phyloP scores from a whole-genome alignment of 345 rosid species.

The Bruguiera gymnorhiza region DNA sequence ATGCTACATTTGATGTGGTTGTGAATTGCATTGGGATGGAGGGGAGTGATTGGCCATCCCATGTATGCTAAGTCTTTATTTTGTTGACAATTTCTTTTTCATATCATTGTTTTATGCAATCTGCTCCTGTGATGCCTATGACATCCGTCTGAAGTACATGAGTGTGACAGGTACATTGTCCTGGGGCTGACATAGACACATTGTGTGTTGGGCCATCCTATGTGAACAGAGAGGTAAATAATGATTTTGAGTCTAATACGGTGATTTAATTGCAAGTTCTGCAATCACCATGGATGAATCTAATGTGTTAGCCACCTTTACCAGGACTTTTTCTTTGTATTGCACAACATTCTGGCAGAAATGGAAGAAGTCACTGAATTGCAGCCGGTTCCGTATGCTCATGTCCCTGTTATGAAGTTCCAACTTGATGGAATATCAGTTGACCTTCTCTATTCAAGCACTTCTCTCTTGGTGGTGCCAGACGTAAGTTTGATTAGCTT shows the following conservation, averaged over 20 bases:
- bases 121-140: not conserved
- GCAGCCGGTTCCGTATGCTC: conserved; percentile 94
- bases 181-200: conserved; percentile 88
- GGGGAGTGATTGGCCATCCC: not conserved
- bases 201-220: conserved; percentile 96
- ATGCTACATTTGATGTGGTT: not conserved
- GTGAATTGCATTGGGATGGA: not conserved
- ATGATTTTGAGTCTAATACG: not conserved
- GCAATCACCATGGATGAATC: not conserved
- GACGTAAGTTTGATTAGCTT: conserved; percentile 47
- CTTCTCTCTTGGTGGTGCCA: conserved; percentile 75
- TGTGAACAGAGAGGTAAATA: conserved; percentile 69
- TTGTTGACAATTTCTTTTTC: not conserved
- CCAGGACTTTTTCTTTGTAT: conserved; percentile 74
- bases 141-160: not conserved
- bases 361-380: conserved; percentile 86
- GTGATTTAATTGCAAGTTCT: not conserved
- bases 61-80: not conserved
- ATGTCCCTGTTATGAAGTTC: conserved; percentile 95
- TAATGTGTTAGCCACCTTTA: conserved; percentile 11
- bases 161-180: conserved; percentile 71
- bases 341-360: conserved; percentile 64
- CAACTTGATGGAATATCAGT: conserved; percentile 83
- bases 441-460: conserved; percentile 92
- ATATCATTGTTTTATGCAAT: not conserved